A percentile compares a stretch with the other conserved stretches of the same genome.
These are phyloP conservation scores for Phlebiopsis flavidoalba DNA, from an alignment of 768 basidiomycete genomes.

Conservation along the genomic window DNA sequence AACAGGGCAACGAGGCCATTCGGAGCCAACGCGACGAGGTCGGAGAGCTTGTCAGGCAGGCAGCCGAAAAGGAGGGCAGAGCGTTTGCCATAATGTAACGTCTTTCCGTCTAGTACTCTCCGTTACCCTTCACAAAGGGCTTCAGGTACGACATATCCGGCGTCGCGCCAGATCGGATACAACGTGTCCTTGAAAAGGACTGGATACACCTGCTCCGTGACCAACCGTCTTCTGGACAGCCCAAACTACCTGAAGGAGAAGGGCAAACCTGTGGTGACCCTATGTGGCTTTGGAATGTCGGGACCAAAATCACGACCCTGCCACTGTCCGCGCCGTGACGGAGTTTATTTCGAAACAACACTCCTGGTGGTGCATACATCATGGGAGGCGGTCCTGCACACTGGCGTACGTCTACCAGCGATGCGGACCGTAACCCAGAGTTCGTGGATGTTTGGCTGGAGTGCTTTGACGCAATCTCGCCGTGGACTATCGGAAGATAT, in stretches of 20 bases:
- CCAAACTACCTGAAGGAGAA: constrained; percentile 70
- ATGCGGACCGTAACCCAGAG: constrained; percentile 63
- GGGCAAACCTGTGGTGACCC: constrained; percentile 62
- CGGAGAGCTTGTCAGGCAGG: constrained; percentile 63
- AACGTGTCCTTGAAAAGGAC: constrained; percentile 60
- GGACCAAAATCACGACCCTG: constrained; percentile 58
- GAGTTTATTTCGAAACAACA: constrained; percentile 53
- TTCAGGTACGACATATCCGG: constrained; percentile 81
- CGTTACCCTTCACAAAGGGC: background rate
- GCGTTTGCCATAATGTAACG: constrained; percentile 85
- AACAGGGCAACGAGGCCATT: constrained; percentile 51
- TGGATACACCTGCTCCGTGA: constrained; percentile 67
- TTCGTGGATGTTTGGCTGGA: constrained; percentile 69
- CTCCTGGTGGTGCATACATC: constrained; percentile 72
- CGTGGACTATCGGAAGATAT: constrained; percentile 80
- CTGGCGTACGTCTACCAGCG: constrained; percentile 69
- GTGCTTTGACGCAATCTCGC: constrained; percentile 76
- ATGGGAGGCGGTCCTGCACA: constrained; percentile 66
- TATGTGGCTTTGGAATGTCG: constrained; percentile 78
- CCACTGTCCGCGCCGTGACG: constrained; percentile 48
- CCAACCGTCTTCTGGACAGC: constrained; percentile 58
- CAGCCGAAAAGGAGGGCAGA: constrained; percentile 74
- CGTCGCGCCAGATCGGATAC: constrained; percentile 67
- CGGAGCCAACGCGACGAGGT: constrained; percentile 67
- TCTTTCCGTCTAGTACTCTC: background rate